phyloP scores from a whole-genome alignment of 208 protist species.

The Porcisia hertigi region DNA sequence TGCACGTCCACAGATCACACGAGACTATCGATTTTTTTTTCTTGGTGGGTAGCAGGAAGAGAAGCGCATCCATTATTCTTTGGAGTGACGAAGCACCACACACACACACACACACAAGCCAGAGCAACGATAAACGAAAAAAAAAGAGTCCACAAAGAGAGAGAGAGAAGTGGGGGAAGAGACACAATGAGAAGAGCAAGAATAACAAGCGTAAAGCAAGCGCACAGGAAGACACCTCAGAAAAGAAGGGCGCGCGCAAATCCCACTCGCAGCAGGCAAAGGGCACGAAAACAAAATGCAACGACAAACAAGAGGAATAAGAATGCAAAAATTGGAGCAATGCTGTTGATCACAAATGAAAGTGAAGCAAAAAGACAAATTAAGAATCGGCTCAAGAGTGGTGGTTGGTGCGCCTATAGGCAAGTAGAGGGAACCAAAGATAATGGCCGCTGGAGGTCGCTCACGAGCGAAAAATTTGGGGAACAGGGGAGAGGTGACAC shows the following conservation, averaged over 20 bases:
- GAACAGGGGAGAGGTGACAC: background rate
- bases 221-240: background rate
- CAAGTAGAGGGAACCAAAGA: background rate
- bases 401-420: background rate
- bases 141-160: background rate
- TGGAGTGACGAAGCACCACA: background rate
- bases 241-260: background rate
- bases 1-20: background rate
- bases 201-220: conserved; percentile 10
- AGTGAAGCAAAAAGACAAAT: background rate
- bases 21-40: background rate
- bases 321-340: background rate
- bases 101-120: background rate
- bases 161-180: background rate
- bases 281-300: background rate
- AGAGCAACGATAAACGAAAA: background rate
- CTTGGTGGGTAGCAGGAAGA: background rate
- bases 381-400: background rate
- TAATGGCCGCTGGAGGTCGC: background rate
- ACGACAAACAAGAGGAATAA: background rate
- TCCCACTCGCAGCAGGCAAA: too few relatives aligned
- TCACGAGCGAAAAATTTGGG: background rate
- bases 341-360: too few relatives aligned
- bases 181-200: background rate
- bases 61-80: background rate